These are phyloP conservation scores for Erodium maritimum DNA, from an alignment of 345 rosid genomes.

Conservation along the genomic window DNA sequence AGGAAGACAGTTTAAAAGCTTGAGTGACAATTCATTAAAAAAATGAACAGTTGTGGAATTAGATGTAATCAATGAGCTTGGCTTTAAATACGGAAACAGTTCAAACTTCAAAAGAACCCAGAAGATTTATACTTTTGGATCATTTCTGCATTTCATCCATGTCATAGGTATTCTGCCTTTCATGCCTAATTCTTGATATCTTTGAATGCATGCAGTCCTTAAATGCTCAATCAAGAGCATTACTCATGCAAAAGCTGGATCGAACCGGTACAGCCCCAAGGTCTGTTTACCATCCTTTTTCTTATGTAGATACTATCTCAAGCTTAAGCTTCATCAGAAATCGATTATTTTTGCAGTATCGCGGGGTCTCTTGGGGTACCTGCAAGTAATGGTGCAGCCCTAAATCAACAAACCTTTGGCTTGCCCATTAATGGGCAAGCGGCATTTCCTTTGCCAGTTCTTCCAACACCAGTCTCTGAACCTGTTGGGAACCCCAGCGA, in stretches of 20 bases:
- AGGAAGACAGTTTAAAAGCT: not conserved
- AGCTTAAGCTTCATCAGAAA: not conserved
- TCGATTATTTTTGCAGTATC: slow-evolving; percentile 31
- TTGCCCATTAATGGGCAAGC: slow-evolving; percentile 43
- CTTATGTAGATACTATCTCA: slow-evolving; percentile 3
- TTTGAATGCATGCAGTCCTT: slow-evolving; percentile 45
- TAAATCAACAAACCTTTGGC: slow-evolving; percentile 34
- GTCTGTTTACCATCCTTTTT: slow-evolving; percentile 20
- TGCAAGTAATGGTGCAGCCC: slow-evolving; percentile 43
- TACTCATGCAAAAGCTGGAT: slow-evolving; percentile 83
- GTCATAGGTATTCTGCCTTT: not conserved
- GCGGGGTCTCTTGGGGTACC: slow-evolving; percentile 62
- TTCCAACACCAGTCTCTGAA: slow-evolving; percentile 36
- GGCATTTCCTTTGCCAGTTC: slow-evolving; percentile 35
- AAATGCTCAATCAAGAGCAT: slow-evolving; percentile 85
- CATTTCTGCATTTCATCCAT: not conserved
- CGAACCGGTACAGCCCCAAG: slow-evolving; percentile 73
- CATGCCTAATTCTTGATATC: slow-evolving; percentile 1
- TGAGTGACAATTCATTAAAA: too few species aligned
- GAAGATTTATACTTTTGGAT: not conserved
- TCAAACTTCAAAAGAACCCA: not conserved
- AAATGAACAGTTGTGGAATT: not conserved
- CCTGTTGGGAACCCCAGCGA: slow-evolving; percentile 69
- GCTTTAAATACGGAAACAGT: not conserved
- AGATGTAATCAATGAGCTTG: not conserved